phyloP scores from a whole-genome alignment of 176 grass and related monocot species.

The Zoysia pacifica region DNA sequence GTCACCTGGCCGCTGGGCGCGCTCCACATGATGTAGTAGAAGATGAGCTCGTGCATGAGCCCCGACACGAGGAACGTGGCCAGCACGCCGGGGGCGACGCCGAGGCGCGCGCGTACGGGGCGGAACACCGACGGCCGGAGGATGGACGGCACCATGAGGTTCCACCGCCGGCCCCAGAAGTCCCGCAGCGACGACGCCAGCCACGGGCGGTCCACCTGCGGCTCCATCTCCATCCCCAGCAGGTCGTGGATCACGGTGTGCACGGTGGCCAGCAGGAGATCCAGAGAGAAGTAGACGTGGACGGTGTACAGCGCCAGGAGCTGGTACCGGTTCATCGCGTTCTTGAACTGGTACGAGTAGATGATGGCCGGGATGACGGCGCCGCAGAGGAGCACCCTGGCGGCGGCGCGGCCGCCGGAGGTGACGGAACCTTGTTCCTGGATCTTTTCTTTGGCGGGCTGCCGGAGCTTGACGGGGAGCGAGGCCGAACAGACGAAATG shows the following conservation, averaged over 20 bases:
- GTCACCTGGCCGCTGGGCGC: slow-evolving; percentile 49
- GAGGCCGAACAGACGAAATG: slow-evolving; percentile 49
- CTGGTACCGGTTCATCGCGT: slow-evolving; percentile 33
- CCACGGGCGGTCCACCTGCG: slow-evolving; percentile 58
- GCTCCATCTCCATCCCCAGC: slow-evolving; percentile 69
- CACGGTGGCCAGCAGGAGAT: slow-evolving; percentile 39
- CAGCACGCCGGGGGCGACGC: slow-evolving; percentile 37
- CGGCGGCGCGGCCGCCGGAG: not conserved
- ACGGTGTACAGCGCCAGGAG: slow-evolving; percentile 41
- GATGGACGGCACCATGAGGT: slow-evolving; percentile 63
- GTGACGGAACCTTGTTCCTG: not conserved
- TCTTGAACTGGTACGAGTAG: slow-evolving; percentile 54
- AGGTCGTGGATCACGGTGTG: slow-evolving; percentile 18
- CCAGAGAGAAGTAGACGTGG: slow-evolving; percentile 60
- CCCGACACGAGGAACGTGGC: slow-evolving; percentile 65
- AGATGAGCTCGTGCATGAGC: slow-evolving; percentile 75
- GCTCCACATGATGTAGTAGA: slow-evolving; percentile 53
- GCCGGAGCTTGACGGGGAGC: slow-evolving; percentile 57
- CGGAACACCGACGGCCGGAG: slow-evolving; percentile 60
- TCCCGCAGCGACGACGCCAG: slow-evolving; percentile 51
- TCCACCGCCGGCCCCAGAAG: slow-evolving; percentile 72
- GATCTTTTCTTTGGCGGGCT: not conserved
- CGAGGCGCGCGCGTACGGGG: slow-evolving; percentile 43
- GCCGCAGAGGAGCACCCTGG: slow-evolving; percentile 19
- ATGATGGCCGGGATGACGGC: slow-evolving; percentile 26